A percentile compares a stretch with the other conserved stretches of the same genome.
These are phyloP conservation scores for Hansenula lynferdii DNA, from an alignment of 1,139 yeast species.

Conservation along the genomic window DNA sequence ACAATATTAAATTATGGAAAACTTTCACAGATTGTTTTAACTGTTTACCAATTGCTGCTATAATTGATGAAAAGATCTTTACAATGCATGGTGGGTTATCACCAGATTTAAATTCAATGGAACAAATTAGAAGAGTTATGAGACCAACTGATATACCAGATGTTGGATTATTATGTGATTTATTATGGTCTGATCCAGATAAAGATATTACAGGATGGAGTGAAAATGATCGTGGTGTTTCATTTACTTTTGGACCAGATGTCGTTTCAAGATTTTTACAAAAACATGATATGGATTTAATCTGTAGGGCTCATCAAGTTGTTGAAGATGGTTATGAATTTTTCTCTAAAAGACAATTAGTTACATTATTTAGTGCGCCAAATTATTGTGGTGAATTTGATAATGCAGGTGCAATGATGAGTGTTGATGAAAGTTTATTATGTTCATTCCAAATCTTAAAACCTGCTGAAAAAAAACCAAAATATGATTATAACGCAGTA, in stretches of 20 bases:
- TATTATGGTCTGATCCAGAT: conserved; percentile 98
- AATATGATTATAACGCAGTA: conserved; percentile 53
- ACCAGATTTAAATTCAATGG: conserved; percentile 96
- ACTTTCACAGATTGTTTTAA: conserved; percentile 97
- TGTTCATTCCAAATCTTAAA: conserved; percentile 97
- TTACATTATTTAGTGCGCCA: conserved; percentile 93
- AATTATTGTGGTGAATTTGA: conserved; percentile 98
- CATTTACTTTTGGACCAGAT: conserved; percentile 96
- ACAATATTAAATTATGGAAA: conserved; percentile 96
- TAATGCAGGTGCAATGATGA: conserved; percentile 99
- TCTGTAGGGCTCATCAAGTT: conserved; percentile 98
- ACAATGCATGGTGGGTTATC: conserved; percentile 99
- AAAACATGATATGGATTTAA: conserved; percentile 94
- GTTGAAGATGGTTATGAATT: conserved; percentile 99
- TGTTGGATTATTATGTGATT: conserved; percentile 90
- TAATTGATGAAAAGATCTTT: conserved; percentile 94
- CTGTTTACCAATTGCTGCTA: conserved; percentile 97
- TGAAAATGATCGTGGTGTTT: conserved; percentile 97
- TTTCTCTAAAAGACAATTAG: conserved; percentile 91
- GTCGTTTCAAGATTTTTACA: conserved; percentile 92
- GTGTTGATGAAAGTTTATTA: conserved; percentile 90
- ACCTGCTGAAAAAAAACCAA: conserved; percentile 93
- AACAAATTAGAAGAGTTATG: conserved; percentile 96
- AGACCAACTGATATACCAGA: conserved; percentile 99
- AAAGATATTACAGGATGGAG: conserved; percentile 98